Percentiles rank a stretch among this genome's conserved stretches.
Evolutionary conservation across 1,284 basidiomycete genomes (phyloP).

Genomic region (Termitomyces sp.): DNA sequence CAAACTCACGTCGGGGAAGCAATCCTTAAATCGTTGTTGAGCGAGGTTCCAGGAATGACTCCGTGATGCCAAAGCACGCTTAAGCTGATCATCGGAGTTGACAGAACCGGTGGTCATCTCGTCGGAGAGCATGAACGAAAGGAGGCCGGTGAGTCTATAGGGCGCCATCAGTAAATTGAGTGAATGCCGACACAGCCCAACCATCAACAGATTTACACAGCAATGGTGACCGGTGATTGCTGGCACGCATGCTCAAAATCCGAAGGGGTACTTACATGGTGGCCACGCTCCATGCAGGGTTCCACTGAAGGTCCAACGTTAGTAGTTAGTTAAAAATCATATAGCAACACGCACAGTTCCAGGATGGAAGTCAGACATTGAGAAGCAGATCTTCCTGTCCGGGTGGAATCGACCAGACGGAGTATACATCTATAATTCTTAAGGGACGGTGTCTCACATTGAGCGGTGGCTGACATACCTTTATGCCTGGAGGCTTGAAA

Average conservation of each 20-base stretch:
- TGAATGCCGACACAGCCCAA: conserved; percentile 6
- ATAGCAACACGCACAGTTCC: conserved; percentile 61
- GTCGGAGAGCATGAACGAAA: conserved; percentile 95
- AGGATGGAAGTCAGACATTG: conserved; percentile 93
- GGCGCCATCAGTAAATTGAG: conserved; percentile 13
- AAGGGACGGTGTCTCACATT: conserved; percentile 11
- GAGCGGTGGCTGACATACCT: conserved; percentile 43
- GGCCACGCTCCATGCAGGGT: conserved; percentile 89
- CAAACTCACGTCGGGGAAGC: conserved; percentile 74
- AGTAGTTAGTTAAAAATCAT: conserved; percentile 3
- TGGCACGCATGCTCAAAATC: conserved; percentile 6
- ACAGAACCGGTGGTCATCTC: conserved; percentile 96
- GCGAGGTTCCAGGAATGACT: conserved; percentile 84
- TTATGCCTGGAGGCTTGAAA: conserved; percentile 94
- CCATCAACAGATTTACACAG: background rate
- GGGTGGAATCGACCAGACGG: conserved; percentile 91
- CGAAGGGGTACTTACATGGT: conserved; percentile 71
- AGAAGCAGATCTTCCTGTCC: conserved; percentile 94
- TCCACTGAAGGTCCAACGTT: conserved; percentile 53
- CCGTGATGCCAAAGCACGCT: conserved; percentile 68
- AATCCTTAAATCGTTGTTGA: conserved; percentile 78
- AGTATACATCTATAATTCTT: conserved; percentile 73
- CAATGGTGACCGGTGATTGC: conserved; percentile 2
- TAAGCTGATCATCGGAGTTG: conserved; percentile 76
- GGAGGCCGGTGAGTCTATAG: conserved; percentile 82